Conservation (phyloP, 306 rosid species). For the Cajanus cajan region DNA sequence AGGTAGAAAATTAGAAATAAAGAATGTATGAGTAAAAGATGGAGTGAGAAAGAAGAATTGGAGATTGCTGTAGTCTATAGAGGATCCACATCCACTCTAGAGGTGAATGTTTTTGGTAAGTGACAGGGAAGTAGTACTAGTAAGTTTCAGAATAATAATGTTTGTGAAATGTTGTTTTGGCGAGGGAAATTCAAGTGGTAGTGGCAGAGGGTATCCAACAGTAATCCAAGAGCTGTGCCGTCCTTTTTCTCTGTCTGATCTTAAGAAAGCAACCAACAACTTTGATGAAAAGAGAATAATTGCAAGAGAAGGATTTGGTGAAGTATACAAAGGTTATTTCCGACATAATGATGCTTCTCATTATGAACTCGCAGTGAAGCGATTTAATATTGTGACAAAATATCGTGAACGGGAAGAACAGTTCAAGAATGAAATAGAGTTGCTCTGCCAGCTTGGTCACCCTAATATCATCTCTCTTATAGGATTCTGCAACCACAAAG, state of each 20-base stretch:
- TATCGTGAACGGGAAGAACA: not conserved
- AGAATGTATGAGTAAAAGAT: too few species aligned
- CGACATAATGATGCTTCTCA: not conserved
- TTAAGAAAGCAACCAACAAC: not conserved
- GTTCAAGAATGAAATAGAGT: conserved; percentile 1
- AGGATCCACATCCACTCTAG: too few species aligned
- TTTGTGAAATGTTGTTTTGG: not conserved
- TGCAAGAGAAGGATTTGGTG: not conserved
- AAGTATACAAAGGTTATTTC: not conserved
- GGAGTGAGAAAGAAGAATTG: too few species aligned
- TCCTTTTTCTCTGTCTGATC: not conserved
- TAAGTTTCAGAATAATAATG: too few species aligned
- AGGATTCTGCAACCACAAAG: not conserved
- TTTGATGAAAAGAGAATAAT: not conserved
- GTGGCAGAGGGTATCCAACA: not conserved
- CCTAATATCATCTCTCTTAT: conserved; percentile 6
- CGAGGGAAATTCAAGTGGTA: not conserved
- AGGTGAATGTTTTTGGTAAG: too few species aligned
- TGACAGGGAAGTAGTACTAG: too few species aligned
- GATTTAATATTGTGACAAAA: not conserved
- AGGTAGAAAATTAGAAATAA: too few species aligned
- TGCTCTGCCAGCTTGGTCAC: conserved; percentile 16
- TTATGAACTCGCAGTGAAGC: not conserved
- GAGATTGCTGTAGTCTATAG: too few species aligned
- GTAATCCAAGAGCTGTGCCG: not conserved